phyloP scores from a whole-genome alignment of 1,284 basidiomycete genomes.

The Papiliotrema flavescens region DNA sequence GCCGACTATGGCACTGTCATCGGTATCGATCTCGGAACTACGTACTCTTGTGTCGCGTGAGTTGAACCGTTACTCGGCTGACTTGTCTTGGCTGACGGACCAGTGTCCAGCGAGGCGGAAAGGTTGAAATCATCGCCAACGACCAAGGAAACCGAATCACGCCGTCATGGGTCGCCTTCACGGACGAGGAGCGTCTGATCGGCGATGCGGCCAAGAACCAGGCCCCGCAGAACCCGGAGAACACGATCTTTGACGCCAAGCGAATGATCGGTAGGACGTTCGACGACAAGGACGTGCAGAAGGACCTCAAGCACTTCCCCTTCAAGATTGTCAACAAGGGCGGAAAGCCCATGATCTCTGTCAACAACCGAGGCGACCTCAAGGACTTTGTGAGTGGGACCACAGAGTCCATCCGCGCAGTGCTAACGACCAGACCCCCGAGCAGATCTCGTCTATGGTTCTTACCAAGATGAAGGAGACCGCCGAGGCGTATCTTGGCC shows the following conservation, averaged over 20 bases:
- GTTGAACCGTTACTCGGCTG: slow-evolving; percentile 17
- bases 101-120: slow-evolving; percentile 86
- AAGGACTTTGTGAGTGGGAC: slow-evolving; percentile 59
- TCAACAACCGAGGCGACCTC: slow-evolving; percentile 84
- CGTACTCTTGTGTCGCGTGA: slow-evolving; percentile 57
- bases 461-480: slow-evolving; percentile 99
- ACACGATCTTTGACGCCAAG: slow-evolving; percentile 81
- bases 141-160: slow-evolving; percentile 98
- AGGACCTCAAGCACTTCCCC: slow-evolving; percentile 89
- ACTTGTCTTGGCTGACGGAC: neutral
- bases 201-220: slow-evolving; percentile 62
- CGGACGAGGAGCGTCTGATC: slow-evolving; percentile 82
- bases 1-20: slow-evolving; percentile 86
- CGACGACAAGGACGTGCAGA: slow-evolving; percentile 58
- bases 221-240: slow-evolving; percentile 54
- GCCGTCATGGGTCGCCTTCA: slow-evolving; percentile 89
- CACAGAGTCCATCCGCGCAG: slow-evolving; percentile 9
- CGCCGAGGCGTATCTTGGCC: slow-evolving; percentile 94
- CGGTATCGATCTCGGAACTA: slow-evolving; percentile 62
- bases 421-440: slow-evolving; percentile 33
- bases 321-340: slow-evolving; percentile 81
- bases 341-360: slow-evolving; percentile 82
- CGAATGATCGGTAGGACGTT: slow-evolving; percentile 86
- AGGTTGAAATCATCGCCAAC: slow-evolving; percentile 95
- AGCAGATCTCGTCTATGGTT: slow-evolving; percentile 77